These are phyloP conservation scores for Cercospora sp. DNA, from an alignment of 2,329 filamentous ascomycete genomes.

Conservation along the genomic window DNA sequence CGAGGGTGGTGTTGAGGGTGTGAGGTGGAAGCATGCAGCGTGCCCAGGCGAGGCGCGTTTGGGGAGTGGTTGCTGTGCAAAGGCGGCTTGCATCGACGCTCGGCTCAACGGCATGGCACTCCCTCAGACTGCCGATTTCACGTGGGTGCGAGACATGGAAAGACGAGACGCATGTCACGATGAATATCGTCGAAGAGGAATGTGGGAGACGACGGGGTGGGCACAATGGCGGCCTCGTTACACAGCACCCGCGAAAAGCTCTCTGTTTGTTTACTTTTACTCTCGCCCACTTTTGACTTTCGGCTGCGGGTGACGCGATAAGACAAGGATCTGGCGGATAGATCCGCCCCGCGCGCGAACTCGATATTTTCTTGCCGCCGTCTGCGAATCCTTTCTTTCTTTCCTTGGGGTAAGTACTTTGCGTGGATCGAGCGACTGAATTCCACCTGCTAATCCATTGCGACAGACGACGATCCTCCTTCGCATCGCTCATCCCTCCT, in stretches of 20 bases:
- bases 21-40: background rate
- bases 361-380: slow-evolving; percentile 1
- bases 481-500: slow-evolving; percentile 10
- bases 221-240: slow-evolving; percentile 19
- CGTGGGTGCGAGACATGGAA: background rate
- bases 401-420: slow-evolving; percentile 51
- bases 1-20: slow-evolving; percentile 7
- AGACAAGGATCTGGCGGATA: background rate
- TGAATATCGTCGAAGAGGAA: background rate
- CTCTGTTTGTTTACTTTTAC: slow-evolving; percentile 12
- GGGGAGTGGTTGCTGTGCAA: slow-evolving; percentile 23
- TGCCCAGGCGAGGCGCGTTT: background rate
- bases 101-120: background rate
- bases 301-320: slow-evolving; percentile 2
- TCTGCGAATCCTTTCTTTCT: slow-evolving; percentile 34
- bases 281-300: slow-evolving; percentile 1
- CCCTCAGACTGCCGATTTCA: background rate
- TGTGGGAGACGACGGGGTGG: background rate
- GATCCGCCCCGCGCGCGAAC: background rate
- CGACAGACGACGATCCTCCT: slow-evolving; percentile 12
- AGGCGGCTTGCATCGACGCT: background rate
- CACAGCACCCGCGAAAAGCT: slow-evolving; percentile 5
- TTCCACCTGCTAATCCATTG: slow-evolving; percentile 9
- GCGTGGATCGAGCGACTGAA: slow-evolving; percentile 25
- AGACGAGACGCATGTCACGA: background rate